Percentiles rank a stretch among this genome's conserved stretches.
phyloP scores from a whole-genome alignment of 176 grass and related monocot genomes.

The Musa troglodytarum region DNA sequence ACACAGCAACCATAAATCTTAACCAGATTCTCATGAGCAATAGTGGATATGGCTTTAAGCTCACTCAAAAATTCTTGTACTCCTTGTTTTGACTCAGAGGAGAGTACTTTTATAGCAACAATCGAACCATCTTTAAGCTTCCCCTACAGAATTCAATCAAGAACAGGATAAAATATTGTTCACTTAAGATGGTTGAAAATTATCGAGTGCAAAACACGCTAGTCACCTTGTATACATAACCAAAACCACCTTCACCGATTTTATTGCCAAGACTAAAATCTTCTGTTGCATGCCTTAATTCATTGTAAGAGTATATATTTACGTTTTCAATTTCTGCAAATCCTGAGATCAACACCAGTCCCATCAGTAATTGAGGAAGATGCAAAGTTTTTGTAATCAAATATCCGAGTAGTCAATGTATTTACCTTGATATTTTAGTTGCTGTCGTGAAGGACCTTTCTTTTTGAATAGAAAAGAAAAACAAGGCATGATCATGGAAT shows the following conservation, averaged over 20 bases:
- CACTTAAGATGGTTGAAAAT: not conserved
- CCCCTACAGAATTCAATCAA: constrained; percentile 41
- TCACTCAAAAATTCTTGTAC: constrained; percentile 73
- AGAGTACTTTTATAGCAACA: constrained; percentile 91
- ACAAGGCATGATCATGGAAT: constrained; percentile 7
- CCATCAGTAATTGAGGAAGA: not conserved
- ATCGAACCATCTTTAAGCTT: constrained; percentile 51
- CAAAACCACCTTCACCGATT: constrained; percentile 83
- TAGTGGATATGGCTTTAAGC: constrained; percentile 49
- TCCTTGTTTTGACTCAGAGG: constrained; percentile 62
- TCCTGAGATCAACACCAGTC: constrained; percentile 18
- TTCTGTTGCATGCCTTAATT: constrained; percentile 59
- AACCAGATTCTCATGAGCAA: constrained; percentile 70
- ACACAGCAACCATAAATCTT: constrained; percentile 65
- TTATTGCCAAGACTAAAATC: constrained; percentile 51
- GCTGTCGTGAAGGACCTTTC: not conserved
- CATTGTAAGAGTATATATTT: constrained; percentile 66
- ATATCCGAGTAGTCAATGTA: not conserved
- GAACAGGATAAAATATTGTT: constrained; percentile 3
- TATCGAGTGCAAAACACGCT: not conserved
- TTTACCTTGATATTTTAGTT: constrained; percentile 11
- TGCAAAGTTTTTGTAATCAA: not conserved
- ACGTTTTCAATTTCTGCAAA: constrained; percentile 28
- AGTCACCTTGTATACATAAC: constrained; percentile 62
- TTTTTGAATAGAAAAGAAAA: constrained; percentile 11